A percentile compares a stretch with the other conserved stretches of the same genome.
Evolutionary conservation across 495 filamentous ascomycete genomes (phyloP).

Genomic region (Penicillium fimorum): DNA sequence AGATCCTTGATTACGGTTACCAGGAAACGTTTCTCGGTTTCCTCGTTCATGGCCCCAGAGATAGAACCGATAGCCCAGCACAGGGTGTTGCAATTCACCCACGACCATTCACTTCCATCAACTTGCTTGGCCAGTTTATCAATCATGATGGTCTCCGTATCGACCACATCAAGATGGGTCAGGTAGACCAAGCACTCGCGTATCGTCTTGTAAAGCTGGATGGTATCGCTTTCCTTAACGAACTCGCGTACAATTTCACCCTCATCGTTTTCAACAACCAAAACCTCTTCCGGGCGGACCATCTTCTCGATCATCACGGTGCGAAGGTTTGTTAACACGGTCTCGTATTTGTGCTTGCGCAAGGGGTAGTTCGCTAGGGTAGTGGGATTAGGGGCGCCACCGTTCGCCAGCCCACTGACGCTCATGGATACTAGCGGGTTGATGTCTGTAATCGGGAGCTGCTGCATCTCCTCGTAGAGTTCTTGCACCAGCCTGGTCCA

Average conservation of each 20-base stretch:
- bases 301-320: constrained; percentile 99
- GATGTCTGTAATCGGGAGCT: constrained; percentile 84
- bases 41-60: constrained; percentile 98
- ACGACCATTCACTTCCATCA: constrained; percentile 94
- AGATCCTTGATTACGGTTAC: constrained; percentile 99
- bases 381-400: constrained; percentile 80
- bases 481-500: constrained; percentile 99
- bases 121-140: constrained; percentile 95
- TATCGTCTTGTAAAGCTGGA: constrained; percentile 98
- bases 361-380: constrained; percentile 83
- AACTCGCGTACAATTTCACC: constrained; percentile 99
- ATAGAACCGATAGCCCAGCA: constrained; percentile 99
- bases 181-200: constrained; percentile 96
- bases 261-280: constrained; percentile 99
- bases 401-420: constrained; percentile 65
- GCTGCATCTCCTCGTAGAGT: constrained; percentile 98
- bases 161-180: constrained; percentile 94
- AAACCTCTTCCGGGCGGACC: constrained; percentile 96
- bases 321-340: constrained; percentile 88
- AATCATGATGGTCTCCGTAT: constrained; percentile 98
- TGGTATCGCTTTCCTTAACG: constrained; percentile 98
- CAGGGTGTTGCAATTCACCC: constrained; percentile 98
- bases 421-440: constrained; percentile 82
- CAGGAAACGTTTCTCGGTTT: constrained; percentile 96
- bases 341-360: constrained; percentile 94